Evolutionary conservation across 1,284 basidiomycete species (phyloP), one percentile per base, ranked within the genome.

Genomic region (Trichosporon ovoides): DNA sequence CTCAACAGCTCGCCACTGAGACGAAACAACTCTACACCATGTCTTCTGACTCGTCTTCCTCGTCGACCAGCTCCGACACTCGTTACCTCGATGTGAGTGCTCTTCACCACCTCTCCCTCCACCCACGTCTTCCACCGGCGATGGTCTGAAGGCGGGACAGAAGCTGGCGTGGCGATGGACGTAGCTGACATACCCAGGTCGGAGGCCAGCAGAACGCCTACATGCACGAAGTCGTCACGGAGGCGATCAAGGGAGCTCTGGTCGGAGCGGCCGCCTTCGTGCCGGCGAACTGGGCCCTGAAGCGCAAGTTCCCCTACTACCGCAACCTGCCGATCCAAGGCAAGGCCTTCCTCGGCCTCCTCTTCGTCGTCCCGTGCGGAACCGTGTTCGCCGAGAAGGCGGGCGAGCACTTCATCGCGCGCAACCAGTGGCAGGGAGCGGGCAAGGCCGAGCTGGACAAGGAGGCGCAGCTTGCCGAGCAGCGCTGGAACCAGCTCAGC

Each of bases 361-460:
- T 87, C 56, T 66, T 88, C 61, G 80, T 84, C 55, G 83, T 89
- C 9, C 90, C 89, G 0, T 74, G 83, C 33, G 81, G 89, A 53
- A 83, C 85, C 43, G 86, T 93, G 64, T 81, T 83, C 57, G 90
- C 88, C 14, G 92, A 96, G 75, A 85, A 86, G 46, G 85, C 86
- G 11, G 85, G 86, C 50, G 80, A 88, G 53, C 82, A 85, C 46
- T 92, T 84, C 71, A 88, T 90, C 60, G 78, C 80, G 66, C 78
- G 79, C 5, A 38, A 55, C 51, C 84, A 85, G 74, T 90, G 89
- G 88, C 80, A 79, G 24, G 86, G 83, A 35, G 80, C 82, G 11
- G 84, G 83, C 22, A 81, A 83, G 57, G 78, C 79, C 22, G 81
- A 87, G 60, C 67, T 90, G 4, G 84, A 86, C 59, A 79, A 78